Percentiles rank a stretch among this genome's conserved stretches.
Conservation (phyloP, 345 rosid genomes). For the Camelina sativa region DNA sequence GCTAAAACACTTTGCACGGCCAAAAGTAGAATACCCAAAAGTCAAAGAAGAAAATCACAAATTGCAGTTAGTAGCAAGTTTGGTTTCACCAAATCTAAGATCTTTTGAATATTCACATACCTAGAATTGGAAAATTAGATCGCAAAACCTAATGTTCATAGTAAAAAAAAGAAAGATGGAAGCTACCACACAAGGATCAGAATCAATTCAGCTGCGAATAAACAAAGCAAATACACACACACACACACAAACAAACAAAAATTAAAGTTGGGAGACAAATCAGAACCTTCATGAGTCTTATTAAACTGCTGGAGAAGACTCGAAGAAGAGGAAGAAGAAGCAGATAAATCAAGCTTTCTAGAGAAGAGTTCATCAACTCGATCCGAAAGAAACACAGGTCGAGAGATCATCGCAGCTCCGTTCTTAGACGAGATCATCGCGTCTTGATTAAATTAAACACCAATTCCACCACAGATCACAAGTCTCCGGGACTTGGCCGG, state of each 20-base stretch:
- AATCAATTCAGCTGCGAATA: conserved; percentile 2
- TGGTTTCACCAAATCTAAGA: conserved; percentile 39
- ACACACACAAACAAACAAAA: background rate
- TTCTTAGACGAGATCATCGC: conserved; percentile 64
- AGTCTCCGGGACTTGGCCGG: conserved; percentile 47
- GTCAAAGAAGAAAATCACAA: conserved; percentile 20
- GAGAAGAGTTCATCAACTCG: conserved; percentile 50
- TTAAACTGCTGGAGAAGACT: conserved; percentile 53
- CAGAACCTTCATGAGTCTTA: conserved; percentile 52
- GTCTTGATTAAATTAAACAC: conserved; percentile 29
- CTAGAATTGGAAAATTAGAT: conserved; percentile 30
- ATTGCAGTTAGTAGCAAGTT: conserved; percentile 33
- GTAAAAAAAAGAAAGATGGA: background rate
- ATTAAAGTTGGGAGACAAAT: background rate
- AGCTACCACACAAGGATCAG: background rate
- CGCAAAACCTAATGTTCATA: conserved; percentile 13
- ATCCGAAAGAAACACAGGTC: conserved; percentile 48
- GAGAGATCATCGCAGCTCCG: conserved; percentile 52
- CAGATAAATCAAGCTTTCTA: conserved; percentile 58
- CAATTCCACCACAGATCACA: conserved; percentile 20
- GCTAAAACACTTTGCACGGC: conserved; percentile 19
- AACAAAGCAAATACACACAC: background rate
- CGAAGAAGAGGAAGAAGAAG: conserved; percentile 47
- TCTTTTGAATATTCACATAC: conserved; percentile 22
- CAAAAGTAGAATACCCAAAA: conserved; percentile 35